Evolutionary conservation across 2,329 filamentous ascomycete species (phyloP), one percentile per base, ranked within the genome.

Genomic region (Aspergillus terreus): DNA sequence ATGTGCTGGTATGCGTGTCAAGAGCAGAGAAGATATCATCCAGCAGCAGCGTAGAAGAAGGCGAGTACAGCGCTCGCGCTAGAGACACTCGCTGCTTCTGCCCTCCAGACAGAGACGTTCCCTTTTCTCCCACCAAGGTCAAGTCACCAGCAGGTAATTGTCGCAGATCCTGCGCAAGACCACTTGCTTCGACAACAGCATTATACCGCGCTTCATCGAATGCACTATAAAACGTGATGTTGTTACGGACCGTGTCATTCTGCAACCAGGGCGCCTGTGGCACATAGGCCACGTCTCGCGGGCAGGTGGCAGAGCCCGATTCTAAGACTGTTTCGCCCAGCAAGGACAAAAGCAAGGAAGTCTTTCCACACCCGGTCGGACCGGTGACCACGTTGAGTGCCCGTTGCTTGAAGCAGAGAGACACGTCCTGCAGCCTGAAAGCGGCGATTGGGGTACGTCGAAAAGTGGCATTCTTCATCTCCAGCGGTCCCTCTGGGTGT

Each of bases 241-340:
- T 86, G 12, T 86, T 80, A 2, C 79, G 76, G 44, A 86, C 82
- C 2, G 79, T 84, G 73, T 83, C 84, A 65, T 81, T 84, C 64
- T 86, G 82, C 4, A 86, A 70, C 82, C 83, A 86, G 0, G 83
- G 81, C 1, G 82, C 78, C 59, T 86, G 84, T 1, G 81, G 81
- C 6, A 80, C 79, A 63, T 79, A 84, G 0, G 51, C 83, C 75
- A 53, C 79, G 77, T 66, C 85, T 80, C 2, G 77, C 76, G 12
- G 82, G 67, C 76, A 63, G 2, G 52, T 58, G 3, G 53, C 62
- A 21, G 46, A 36, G 3, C 62, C 63, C 0, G 56, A 58, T 49
- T 65, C 61, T 15, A 62, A 46, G 7, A 65, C 46, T 6, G 62
- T 65, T 25, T 65, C 63, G 1, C 63, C 62, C 21, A 65, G 46